Percentiles rank a stretch among this genome's conserved stretches.
Evolutionary conservation across 495 filamentous ascomycete species (phyloP).

Genomic region (Aspergillus wentii): DNA sequence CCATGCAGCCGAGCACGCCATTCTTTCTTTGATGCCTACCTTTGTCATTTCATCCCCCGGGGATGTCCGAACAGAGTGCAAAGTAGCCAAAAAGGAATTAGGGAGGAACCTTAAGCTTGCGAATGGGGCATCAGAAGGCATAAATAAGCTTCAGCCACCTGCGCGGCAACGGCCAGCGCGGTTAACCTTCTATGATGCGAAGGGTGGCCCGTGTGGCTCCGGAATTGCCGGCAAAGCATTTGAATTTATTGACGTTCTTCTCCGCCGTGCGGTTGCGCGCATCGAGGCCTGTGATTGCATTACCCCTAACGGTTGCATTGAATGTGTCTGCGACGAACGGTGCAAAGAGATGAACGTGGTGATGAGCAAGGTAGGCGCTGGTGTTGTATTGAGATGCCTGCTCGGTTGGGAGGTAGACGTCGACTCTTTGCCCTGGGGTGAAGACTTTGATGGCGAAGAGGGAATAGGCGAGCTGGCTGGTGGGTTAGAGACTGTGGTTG

Average conservation of each 20-base stretch:
- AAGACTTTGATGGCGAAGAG: slow-evolving; percentile 40
- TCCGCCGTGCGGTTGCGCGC: slow-evolving; percentile 72
- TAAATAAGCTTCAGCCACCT: slow-evolving; percentile 31
- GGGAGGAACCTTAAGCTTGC: slow-evolving; percentile 26
- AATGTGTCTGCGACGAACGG: slow-evolving; percentile 80
- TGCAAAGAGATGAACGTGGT: slow-evolving; percentile 88
- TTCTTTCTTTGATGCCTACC: slow-evolving; percentile 80
- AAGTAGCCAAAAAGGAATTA: slow-evolving; percentile 71
- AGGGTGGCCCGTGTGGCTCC: slow-evolving; percentile 75
- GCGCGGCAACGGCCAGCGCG: slow-evolving; percentile 80
- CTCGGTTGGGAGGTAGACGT: slow-evolving; percentile 69
- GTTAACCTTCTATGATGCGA: slow-evolving; percentile 91
- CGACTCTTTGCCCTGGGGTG: slow-evolving; percentile 76
- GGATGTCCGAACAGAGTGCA: slow-evolving; percentile 93
- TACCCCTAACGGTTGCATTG: slow-evolving; percentile 67
- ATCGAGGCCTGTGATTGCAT: slow-evolving; percentile 68
- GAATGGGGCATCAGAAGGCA: slow-evolving; percentile 8
- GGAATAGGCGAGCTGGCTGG: slow-evolving; percentile 53
- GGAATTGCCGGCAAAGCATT: slow-evolving; percentile 91
- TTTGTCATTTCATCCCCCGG: slow-evolving; percentile 84
- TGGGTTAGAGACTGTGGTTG: slow-evolving; percentile 80
- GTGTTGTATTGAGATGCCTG: slow-evolving; percentile 71
- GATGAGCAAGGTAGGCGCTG: slow-evolving; percentile 85
- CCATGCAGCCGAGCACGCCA: slow-evolving; percentile 89
- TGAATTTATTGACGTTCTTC: slow-evolving; percentile 77